Evolutionary conservation across 2,329 filamentous ascomycete genomes (phyloP), one percentile per base, ranked within the genome.

Genomic region (Fonsecaea multimorphosa): DNA sequence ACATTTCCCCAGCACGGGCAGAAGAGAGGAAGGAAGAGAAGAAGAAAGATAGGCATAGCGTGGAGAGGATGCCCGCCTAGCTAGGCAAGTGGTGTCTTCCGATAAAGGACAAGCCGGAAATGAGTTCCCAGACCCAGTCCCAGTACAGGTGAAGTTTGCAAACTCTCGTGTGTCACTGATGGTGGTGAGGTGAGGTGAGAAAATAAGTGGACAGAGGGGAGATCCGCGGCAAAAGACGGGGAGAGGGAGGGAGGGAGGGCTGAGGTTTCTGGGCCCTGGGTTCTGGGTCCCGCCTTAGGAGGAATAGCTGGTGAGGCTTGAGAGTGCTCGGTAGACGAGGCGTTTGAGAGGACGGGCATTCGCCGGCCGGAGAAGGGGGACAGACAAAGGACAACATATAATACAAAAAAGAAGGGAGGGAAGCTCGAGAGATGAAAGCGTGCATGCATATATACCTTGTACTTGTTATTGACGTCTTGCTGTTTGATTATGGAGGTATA

Each of bases 141-240:
- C 22, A 24, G 22, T 49, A 27, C 44, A 12, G 19, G 44, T 27
- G 44, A 49, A 22, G 44, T 24, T 12, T 24, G 44, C 4, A 49
- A 24, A 49, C 16, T 11, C 7, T 19, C 3, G 29, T 31, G 29
- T 31, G 29, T 4, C 29, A 8, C 29, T 31, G 29, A 31, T 31
- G 29, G 29, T 31, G 29, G 29, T 22, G n/a, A 19, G n/a, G 38
- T 19, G 38, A 44, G 40, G n/a, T 24, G 19, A 27, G 44, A 24
- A 24, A 24, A 24, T 5, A 27, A 24, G 44, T 8, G 11, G 19
- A 24, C 8, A 9, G 19, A 49, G 2, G 22, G 44, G 44, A 27
- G 44, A 49, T 49, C 6, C 44, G 44, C 44, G 44, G 44, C 22
- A 49, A 49, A 49, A 27, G 44, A 49, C 44, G 44, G 44, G 44